Percentiles rank a stretch among this genome's conserved stretches.
These are phyloP conservation scores for Auriculariales sp. DNA, from an alignment of 768 basidiomycete species.

Conservation along the genomic window DNA sequence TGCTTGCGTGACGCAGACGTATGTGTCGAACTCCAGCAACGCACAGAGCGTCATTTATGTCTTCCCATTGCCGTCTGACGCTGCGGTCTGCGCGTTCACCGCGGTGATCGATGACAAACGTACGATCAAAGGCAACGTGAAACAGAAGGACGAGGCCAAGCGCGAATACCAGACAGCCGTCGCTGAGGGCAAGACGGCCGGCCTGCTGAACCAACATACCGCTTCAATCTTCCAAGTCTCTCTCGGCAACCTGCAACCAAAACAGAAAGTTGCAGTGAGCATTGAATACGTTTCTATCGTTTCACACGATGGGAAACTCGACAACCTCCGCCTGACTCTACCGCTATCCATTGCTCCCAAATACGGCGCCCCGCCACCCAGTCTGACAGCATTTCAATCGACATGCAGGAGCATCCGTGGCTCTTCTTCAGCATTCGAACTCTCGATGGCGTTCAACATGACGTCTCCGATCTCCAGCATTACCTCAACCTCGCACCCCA, in stretches of 20 bases:
- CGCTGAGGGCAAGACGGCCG: conserved; percentile 24
- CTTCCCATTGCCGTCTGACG: conserved; percentile 43
- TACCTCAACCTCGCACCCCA: conserved; percentile 10
- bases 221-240: not conserved
- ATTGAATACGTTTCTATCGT: not conserved
- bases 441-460: conserved; percentile 7
- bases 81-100: conserved; percentile 40
- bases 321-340: conserved; percentile 5
- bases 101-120: conserved; percentile 31
- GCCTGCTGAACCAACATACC: conserved; percentile 25
- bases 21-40: conserved; percentile 4
- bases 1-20: conserved; percentile 5
- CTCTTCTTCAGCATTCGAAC: conserved; percentile 3
- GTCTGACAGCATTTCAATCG: not conserved
- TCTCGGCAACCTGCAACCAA: not conserved
- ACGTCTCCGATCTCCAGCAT: conserved; percentile 8
- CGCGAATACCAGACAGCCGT: conserved; percentile 27
- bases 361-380: conserved; percentile 5
- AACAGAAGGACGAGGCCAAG: conserved; percentile 32
- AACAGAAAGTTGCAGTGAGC: not conserved
- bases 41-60: conserved; percentile 24
- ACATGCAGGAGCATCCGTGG: not conserved
- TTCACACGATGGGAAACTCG: conserved; percentile 4
- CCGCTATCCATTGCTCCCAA: conserved; percentile 7
- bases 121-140: conserved; percentile 29